Evolutionary conservation across 345 rosid species (phyloP), one percentile per base, ranked within the genome.

Genomic region (Punica granatum): DNA sequence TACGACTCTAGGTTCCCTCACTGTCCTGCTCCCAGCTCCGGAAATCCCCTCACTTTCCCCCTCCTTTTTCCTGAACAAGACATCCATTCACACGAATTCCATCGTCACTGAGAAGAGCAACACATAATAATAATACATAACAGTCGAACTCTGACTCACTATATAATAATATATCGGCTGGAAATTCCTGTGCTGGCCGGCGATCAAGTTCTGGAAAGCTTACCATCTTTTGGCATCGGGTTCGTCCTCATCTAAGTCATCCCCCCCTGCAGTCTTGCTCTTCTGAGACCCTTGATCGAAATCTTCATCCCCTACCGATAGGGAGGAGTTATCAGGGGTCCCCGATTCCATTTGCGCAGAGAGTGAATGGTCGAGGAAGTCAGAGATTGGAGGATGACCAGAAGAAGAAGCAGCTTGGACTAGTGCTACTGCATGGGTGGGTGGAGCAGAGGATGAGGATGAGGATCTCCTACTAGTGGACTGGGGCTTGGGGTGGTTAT

Each of bases 141-240:
- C 23, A 18, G 8, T 9, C 23, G 23, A 46, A 46, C 23, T 46
- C 3, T 1, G 6, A n/a, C n/a, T n/a, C n/a, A n/a, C n/a, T n/a
- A n/a, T n/a, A n/a, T n/a, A n/a, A n/a, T n/a, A n/a, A n/a, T n/a
- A n/a, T 14, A 34, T 36, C 39, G 35, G 23, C 15, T 62, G 12
- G 23, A 63, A 67, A 36, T 32, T 4, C 28, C 48, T 44, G 16
- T 30, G 37, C 64, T n/a, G n/a, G n/a, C n/a, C n/a, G n/a, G n/a
- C 31, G 7, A 44, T 12, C 34, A 59, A 41, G 23, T 33, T 21
- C 43, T 42, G 34, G 3, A 44, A 31, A 60, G 67, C 63, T 70
- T 78, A 92, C 97, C 93, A 87, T 90, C 96, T 84, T 72, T 92
- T 92, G 70, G 92, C 83, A 30, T 83, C 90, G 10, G 87, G 92